These are phyloP conservation scores for Colletotrichum zoysiae DNA, from an alignment of 2,329 filamentous ascomycete species.

Conservation along the genomic window DNA sequence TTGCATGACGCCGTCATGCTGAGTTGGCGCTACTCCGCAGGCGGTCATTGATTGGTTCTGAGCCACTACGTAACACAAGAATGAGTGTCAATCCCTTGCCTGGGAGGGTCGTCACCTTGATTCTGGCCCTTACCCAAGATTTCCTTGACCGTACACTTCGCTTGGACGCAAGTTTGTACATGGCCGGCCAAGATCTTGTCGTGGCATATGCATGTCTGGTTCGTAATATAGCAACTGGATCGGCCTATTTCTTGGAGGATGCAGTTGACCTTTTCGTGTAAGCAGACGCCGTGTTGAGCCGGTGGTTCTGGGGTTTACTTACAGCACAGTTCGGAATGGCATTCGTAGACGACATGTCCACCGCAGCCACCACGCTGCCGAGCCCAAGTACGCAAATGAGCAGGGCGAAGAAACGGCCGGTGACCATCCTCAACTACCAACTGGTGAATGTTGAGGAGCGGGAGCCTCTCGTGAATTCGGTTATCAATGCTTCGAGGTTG, in stretches of 20 bases:
- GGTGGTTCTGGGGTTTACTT: not conserved
- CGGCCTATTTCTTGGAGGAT: constrained; percentile 31
- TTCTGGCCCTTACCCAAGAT: constrained; percentile 22
- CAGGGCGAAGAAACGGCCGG: constrained; percentile 20
- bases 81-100: not conserved
- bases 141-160: constrained; percentile 33
- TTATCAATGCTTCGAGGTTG: too few species aligned
- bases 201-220: constrained; percentile 36
- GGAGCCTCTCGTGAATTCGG: too few species aligned
- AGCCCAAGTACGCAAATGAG: constrained; percentile 27
- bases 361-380: not conserved
- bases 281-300: not conserved
- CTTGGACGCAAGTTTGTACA: constrained; percentile 29
- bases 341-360: too few species aligned
- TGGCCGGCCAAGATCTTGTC: constrained; percentile 19
- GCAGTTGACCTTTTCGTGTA: constrained; percentile 20
- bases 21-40: constrained; percentile 4
- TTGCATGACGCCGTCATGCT: not conserved
- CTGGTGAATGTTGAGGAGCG: too few species aligned
- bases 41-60: constrained; percentile 29
- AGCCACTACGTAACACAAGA: constrained; percentile 5
- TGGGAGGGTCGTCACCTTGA: too few species aligned
- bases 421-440: constrained; percentile 18
- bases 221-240: constrained; percentile 18
- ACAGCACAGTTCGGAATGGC: constrained; percentile 34